These are phyloP conservation scores for Gloeostereum incarnatum DNA, from an alignment of 768 basidiomycete species.

Conservation along the genomic window DNA sequence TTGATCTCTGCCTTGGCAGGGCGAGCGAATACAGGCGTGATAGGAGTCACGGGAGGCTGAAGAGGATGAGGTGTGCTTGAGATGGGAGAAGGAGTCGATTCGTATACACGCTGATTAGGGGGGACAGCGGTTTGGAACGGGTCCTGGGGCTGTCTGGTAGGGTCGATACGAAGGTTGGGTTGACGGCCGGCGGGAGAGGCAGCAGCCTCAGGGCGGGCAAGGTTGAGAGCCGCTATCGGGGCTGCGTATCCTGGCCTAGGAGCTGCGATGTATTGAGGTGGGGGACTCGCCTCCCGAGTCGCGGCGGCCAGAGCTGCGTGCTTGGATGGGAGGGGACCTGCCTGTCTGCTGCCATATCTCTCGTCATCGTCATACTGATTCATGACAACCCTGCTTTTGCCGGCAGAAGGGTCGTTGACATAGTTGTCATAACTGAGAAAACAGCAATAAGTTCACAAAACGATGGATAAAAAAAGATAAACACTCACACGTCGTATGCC, in stretches of 20 bases:
- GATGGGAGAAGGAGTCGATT: slow-evolving; percentile 10
- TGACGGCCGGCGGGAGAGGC: slow-evolving; percentile 24
- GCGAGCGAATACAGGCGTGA: slow-evolving; percentile 67
- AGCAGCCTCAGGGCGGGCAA: slow-evolving; percentile 37
- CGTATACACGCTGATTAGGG: too few species aligned
- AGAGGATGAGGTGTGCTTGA: slow-evolving; percentile 61
- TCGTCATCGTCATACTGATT: slow-evolving; percentile 34
- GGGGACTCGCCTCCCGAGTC: slow-evolving; percentile 14
- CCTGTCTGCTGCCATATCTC: slow-evolving; percentile 8
- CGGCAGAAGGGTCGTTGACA: slow-evolving; percentile 29
- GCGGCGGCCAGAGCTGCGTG: slow-evolving; percentile 28
- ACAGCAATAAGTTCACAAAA: slow-evolving; percentile 6
- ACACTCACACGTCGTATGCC: slow-evolving; percentile 59
- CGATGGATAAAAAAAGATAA: slow-evolving; percentile 3
- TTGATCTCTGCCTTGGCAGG: slow-evolving; percentile 41
- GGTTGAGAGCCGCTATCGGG: slow-evolving; percentile 55
- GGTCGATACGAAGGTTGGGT: slow-evolving; percentile 9
- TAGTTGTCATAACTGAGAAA: slow-evolving; percentile 54
- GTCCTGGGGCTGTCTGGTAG: too few species aligned
- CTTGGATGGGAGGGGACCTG: slow-evolving; percentile 19
- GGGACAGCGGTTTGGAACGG: too few species aligned
- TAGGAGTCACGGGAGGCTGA: slow-evolving; percentile 69
- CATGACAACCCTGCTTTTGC: slow-evolving; percentile 29
- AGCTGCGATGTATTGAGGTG: slow-evolving; percentile 42
- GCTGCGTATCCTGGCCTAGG: slow-evolving; percentile 71